Conservation (phyloP, 2,329 filamentous ascomycete genomes). For the Colletotrichum sp. region DNA sequence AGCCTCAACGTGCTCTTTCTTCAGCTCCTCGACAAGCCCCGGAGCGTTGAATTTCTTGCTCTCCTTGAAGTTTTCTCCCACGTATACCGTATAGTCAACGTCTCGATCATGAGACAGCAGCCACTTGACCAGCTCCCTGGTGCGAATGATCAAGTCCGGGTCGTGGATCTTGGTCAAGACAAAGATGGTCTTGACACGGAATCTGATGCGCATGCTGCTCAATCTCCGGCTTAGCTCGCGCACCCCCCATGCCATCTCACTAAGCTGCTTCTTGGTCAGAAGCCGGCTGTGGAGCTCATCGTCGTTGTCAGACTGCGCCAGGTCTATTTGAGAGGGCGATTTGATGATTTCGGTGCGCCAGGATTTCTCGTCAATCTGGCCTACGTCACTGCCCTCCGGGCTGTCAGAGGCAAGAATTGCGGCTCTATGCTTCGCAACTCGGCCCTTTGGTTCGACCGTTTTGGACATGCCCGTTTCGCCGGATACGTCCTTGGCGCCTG, state of each 20-base stretch:
- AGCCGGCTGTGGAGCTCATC: conserved; percentile 65
- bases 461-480: conserved; percentile 31
- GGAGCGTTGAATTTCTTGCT: conserved; percentile 76
- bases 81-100: conserved; percentile 77
- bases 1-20: conserved; percentile 43
- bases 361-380: conserved; percentile 61
- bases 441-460: conserved; percentile 39
- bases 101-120: conserved; percentile 74
- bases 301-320: conserved; percentile 33
- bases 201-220: conserved; percentile 80
- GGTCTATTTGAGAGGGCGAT: conserved; percentile 44
- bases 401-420: conserved; percentile 60
- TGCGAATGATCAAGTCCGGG: conserved; percentile 76
- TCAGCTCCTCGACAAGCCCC: conserved; percentile 70
- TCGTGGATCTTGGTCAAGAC: conserved; percentile 93
- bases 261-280: conserved; percentile 91
- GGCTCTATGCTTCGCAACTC: conserved; percentile 67
- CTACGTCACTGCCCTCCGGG: conserved; percentile 45
- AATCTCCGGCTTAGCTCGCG: conserved; percentile 87
- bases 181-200: conserved; percentile 84
- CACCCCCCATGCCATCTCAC: conserved; percentile 97
- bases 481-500: conserved; percentile 25
- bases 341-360: conserved; percentile 57
- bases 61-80: conserved; percentile 76
- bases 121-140: conserved; percentile 81